Percentiles rank a stretch among this genome's conserved stretches.
These are phyloP conservation scores for Chlamydomonas schloesseri DNA, from an alignment of 139 green algal genomes.

Conservation along the genomic window DNA sequence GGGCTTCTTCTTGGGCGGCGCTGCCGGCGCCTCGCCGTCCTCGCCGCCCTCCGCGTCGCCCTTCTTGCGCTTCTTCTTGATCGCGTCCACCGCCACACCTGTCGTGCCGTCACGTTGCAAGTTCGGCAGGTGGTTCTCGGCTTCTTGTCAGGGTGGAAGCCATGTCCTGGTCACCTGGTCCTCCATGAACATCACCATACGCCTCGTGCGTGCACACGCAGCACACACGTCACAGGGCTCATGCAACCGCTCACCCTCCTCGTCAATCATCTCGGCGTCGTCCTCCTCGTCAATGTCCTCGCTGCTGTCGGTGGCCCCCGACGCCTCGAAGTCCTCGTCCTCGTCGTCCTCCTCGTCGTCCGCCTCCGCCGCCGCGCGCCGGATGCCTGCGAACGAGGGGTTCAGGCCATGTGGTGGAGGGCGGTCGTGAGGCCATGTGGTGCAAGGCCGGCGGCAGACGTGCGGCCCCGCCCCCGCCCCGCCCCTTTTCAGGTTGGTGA, in stretches of 20 bases:
- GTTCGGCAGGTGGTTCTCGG: too few species aligned
- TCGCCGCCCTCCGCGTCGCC: conserved; percentile 41
- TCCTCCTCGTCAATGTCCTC: conserved; percentile 47
- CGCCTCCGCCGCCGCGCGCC: conserved; percentile 56
- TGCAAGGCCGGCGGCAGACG: too few species aligned
- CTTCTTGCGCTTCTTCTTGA: conserved; percentile 51
- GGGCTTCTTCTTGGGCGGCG: conserved; percentile 42
- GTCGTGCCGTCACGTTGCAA: too few species aligned
- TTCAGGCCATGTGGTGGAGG: too few species aligned
- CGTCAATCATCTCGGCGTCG: conserved; percentile 69
- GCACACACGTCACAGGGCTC: too few species aligned
- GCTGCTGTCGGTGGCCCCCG: conserved; percentile 41
- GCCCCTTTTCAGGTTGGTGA: too few species aligned
- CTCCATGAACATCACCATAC: too few species aligned
- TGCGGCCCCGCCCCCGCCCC: too few species aligned
- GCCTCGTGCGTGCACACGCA: too few species aligned
- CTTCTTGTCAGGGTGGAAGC: too few species aligned
- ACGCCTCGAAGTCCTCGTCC: conserved; percentile 70
- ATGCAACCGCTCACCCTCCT: conserved; percentile 65
- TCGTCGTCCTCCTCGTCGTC: conserved; percentile 75
- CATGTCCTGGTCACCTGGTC: too few species aligned
- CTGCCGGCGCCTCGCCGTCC: conserved; percentile 58
- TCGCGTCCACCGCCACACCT: background rate
- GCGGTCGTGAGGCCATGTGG: too few species aligned
- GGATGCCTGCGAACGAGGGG: conserved; percentile 59